A percentile compares a stretch with the other conserved stretches of the same genome.
phyloP scores from a whole-genome alignment of 2,329 filamentous ascomycete species.

The Blastomyces emzantsi region DNA sequence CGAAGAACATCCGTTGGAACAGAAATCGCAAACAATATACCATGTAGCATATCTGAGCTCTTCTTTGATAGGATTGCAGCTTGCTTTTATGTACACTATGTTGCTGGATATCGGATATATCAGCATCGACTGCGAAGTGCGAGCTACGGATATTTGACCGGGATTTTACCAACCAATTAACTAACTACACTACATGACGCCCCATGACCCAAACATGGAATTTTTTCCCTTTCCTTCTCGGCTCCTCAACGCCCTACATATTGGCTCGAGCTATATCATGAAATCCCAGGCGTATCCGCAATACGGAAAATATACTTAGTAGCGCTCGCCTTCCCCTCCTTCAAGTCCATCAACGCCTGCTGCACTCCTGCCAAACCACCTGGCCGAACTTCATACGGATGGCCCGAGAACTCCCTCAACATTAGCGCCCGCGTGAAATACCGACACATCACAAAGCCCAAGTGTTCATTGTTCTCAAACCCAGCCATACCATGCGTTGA shows the following conservation, averaged over 20 bases:
- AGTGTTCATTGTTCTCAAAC: constrained; percentile 30
- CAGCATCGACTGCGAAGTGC: too few species aligned
- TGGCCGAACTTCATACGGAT: constrained; percentile 43
- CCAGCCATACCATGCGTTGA: constrained; percentile 24
- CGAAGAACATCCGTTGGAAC: too few species aligned
- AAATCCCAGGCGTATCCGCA: constrained; percentile 36
- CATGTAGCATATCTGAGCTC: too few species aligned
- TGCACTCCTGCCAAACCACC: constrained; percentile 44
- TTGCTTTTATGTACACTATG: too few species aligned
- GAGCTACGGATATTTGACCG: too few species aligned
- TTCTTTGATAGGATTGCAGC: too few species aligned
- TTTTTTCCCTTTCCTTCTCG: not conserved
- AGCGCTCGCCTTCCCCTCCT: constrained; percentile 52
- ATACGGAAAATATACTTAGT: constrained; percentile 56
- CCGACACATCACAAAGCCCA: constrained; percentile 39
- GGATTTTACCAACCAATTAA: too few species aligned
- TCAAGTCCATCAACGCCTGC: constrained; percentile 46
- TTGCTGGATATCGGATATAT: too few species aligned
- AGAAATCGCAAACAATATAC: too few species aligned
- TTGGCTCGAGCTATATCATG: not conserved
- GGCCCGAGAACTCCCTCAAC: constrained; percentile 43
- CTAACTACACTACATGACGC: not conserved
- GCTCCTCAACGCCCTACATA: too few species aligned
- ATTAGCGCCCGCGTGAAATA: constrained; percentile 40
- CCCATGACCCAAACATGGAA: not conserved